Evolutionary conservation across 1,284 basidiomycete genomes (phyloP).

Genomic region (Coniophora puteana): DNA sequence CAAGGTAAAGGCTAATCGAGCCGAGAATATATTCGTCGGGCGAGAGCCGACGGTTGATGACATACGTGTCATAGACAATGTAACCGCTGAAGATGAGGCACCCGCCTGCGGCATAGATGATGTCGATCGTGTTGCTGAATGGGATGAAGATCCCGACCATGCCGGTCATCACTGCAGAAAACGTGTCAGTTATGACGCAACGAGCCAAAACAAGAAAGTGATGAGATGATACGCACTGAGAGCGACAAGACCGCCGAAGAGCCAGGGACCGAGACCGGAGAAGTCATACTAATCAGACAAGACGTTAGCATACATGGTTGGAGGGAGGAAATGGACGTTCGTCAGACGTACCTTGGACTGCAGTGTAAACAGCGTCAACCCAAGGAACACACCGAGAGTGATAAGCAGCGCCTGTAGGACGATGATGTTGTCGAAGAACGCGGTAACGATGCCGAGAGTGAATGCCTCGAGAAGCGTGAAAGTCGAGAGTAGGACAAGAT

Average conservation of each 20-base stretch:
- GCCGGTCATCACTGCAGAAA: conserved; percentile 61
- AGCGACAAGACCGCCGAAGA: conserved; percentile 75
- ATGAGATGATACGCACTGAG: conserved; percentile 43
- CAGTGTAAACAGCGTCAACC: conserved; percentile 82
- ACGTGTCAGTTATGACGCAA: conserved; percentile 9
- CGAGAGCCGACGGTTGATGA: conserved; percentile 76
- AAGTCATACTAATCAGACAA: conserved; percentile 70
- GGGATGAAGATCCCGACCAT: conserved; percentile 80
- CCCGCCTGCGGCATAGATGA: conserved; percentile 76
- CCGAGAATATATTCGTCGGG: conserved; percentile 89
- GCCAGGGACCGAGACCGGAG: conserved; percentile 78
- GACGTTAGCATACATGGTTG: not conserved
- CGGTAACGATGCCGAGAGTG: conserved; percentile 73
- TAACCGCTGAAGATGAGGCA: conserved; percentile 83
- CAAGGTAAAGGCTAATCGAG: conserved; percentile 83
- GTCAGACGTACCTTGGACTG: conserved; percentile 72
- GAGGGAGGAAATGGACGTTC: too few relatives aligned
- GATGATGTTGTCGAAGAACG: conserved; percentile 72
- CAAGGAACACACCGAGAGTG: conserved; percentile 84
- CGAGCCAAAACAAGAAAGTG: not conserved
- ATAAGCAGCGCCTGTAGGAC: conserved; percentile 88
- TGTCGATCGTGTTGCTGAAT: conserved; percentile 71
- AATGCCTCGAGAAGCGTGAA: conserved; percentile 82
- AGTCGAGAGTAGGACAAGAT: conserved; percentile 71
- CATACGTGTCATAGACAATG: conserved; percentile 82